Percentiles rank a stretch among this genome's conserved stretches.
These are phyloP conservation scores for Cytospora chrysosperma DNA, from an alignment of 2,329 filamentous ascomycete species.

Conservation along the genomic window DNA sequence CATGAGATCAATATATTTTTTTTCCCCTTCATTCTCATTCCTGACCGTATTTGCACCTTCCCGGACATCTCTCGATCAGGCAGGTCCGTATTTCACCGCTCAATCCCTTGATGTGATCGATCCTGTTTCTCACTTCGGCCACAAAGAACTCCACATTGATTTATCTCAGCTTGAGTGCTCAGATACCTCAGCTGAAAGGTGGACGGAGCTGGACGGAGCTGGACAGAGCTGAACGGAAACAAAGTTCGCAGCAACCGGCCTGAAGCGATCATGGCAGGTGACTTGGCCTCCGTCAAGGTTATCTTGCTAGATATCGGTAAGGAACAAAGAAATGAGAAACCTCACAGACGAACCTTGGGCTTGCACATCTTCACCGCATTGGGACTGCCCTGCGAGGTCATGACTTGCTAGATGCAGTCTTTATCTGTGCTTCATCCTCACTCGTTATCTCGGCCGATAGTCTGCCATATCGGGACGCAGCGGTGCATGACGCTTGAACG, in stretches of 20 bases:
- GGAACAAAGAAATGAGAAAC: conserved; percentile 8
- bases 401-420: conserved; percentile 21
- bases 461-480: conserved; percentile 22
- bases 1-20: background rate
- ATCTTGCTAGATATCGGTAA: conserved; percentile 61
- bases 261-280: conserved; percentile 32
- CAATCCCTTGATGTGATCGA: background rate
- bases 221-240: background rate
- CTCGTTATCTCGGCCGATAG: conserved; percentile 11
- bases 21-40: background rate
- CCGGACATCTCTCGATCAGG: background rate
- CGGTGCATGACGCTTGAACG: conserved; percentile 35
- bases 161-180: background rate
- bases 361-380: conserved; percentile 12
- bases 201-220: background rate
- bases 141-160: background rate
- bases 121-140: background rate
- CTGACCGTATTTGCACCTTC: background rate
- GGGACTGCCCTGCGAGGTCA: conserved; percentile 12
- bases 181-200: no score
- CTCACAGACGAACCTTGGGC: conserved; percentile 7
- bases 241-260: conserved; percentile 11
- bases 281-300: conserved; percentile 40
- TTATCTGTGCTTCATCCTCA: conserved; percentile 4
- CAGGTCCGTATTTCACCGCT: background rate